Evolutionary conservation across 2,329 filamentous ascomycete species (phyloP).

Genomic region (Ascosphaera apis): DNA sequence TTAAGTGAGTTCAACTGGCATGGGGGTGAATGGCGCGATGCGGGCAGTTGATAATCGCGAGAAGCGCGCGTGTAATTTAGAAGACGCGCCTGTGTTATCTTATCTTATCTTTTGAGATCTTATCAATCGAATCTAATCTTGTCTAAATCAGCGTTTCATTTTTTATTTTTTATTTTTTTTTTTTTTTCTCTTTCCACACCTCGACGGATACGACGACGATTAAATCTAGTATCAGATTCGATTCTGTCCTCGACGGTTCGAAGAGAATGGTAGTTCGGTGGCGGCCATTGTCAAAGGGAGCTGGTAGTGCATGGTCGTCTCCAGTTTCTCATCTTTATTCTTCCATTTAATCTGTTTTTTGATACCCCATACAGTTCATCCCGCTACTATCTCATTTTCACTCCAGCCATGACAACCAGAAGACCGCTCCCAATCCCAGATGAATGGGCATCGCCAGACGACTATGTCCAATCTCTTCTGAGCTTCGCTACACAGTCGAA

Average conservation of each 20-base stretch:
- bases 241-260: background rate
- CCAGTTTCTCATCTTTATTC: background rate
- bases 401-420: constrained; percentile 22
- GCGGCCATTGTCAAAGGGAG: background rate
- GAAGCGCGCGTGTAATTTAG: too few species aligned
- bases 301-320: background rate
- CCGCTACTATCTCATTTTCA: background rate
- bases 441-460: constrained; percentile 46
- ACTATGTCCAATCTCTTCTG: constrained; percentile 59
- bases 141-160: constrained; percentile 2
- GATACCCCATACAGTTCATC: background rate
- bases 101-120: too few species aligned
- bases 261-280: too few species aligned
- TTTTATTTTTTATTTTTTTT: constrained; percentile 2
- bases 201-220: background rate
- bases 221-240: background rate
- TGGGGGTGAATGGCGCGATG: too few species aligned
- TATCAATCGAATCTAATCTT: constrained; percentile 1
- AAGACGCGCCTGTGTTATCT: too few species aligned
- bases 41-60: too few species aligned
- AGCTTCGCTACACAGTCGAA: constrained; percentile 51
- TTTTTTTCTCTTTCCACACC: background rate
- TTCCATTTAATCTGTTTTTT: background rate
- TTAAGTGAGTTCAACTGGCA: too few species aligned
- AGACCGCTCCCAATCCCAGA: constrained; percentile 42